A percentile compares a stretch with the other conserved stretches of the same genome.
phyloP scores from a whole-genome alignment of 306 rosid species.

The Citrullus mucosospermus region DNA sequence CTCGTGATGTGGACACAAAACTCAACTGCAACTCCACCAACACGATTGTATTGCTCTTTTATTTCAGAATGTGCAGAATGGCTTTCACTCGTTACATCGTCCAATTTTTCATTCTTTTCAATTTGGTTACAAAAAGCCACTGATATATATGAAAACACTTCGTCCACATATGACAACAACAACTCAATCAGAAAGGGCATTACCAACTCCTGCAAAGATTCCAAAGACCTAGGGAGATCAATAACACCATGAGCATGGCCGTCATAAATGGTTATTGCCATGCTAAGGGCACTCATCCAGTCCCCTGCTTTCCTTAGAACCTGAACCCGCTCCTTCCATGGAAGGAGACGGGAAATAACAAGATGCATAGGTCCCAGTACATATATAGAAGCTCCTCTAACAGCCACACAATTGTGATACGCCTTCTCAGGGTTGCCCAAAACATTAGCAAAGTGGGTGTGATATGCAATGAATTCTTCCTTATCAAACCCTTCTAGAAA shows the following conservation, averaged over 20 bases:
- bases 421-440: slow-evolving; percentile 93
- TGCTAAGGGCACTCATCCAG: slow-evolving; percentile 97
- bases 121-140: slow-evolving; percentile 89
- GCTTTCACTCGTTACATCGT: slow-evolving; percentile 27
- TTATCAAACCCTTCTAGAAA: slow-evolving; percentile 50
- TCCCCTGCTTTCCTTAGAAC: slow-evolving; percentile 86
- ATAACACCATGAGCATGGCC: slow-evolving; percentile 90
- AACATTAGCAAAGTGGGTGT: slow-evolving; percentile 61
- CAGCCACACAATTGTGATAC: slow-evolving; percentile 71
- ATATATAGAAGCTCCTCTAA: slow-evolving; percentile 91
- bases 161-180: slow-evolving; percentile 83
- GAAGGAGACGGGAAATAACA: slow-evolving; percentile 79
- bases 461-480: slow-evolving; percentile 78
- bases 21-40: slow-evolving; percentile 99
- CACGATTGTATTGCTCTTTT: slow-evolving; percentile 87
- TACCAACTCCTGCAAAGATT: slow-evolving; percentile 78
- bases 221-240: slow-evolving; percentile 91
- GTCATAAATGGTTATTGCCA: slow-evolving; percentile 89
- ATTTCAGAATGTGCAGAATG: slow-evolving; percentile 63
- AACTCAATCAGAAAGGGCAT: slow-evolving; percentile 86
- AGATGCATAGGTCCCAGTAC: slow-evolving; percentile 77
- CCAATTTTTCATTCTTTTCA: slow-evolving; percentile 44
- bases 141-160: slow-evolving; percentile 88
- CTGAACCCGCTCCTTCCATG: slow-evolving; percentile 90
- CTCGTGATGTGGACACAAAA: slow-evolving; percentile 93